Evolutionary conservation across 192 early-diverging fungal species (phyloP).

Genomic region (Rhizophagus clarus): DNA sequence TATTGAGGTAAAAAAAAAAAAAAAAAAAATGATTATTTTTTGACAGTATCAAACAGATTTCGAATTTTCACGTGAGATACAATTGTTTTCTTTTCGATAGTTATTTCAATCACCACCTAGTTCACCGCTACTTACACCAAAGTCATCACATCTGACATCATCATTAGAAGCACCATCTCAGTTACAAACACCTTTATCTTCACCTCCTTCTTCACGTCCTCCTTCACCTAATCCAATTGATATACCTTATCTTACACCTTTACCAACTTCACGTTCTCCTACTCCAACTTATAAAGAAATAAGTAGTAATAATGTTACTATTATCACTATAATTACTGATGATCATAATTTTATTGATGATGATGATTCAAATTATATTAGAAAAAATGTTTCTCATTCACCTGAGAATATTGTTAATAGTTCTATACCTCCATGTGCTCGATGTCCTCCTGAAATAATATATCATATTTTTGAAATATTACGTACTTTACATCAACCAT

Average conservation of each 20-base stretch:
- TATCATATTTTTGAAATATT: slow-evolving; percentile 27
- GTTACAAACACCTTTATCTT: slow-evolving; percentile 29
- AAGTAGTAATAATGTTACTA: not conserved
- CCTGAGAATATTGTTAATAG: slow-evolving; percentile 5
- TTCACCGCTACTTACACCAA: slow-evolving; percentile 25
- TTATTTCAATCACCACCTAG: slow-evolving; percentile 29
- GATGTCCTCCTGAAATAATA: slow-evolving; percentile 29
- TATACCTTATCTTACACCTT: slow-evolving; percentile 2
- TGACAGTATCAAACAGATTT: no score
- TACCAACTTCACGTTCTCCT: slow-evolving; percentile 20
- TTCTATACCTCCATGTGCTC: slow-evolving; percentile 26
- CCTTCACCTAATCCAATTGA: slow-evolving; percentile 19
- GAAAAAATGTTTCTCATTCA: not conserved
- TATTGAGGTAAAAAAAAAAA: slow-evolving; percentile 27
- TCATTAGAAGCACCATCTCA: slow-evolving; percentile 30
- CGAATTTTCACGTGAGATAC: no score
- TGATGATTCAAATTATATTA: not conserved
- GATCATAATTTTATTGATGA: slow-evolving; percentile 12
- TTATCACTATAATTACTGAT: slow-evolving; percentile 5
- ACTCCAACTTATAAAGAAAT: not conserved
- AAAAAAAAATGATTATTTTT: no score
- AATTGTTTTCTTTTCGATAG: not conserved
- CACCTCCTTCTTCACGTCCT: slow-evolving; percentile 25
- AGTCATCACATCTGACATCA: slow-evolving; percentile 20
- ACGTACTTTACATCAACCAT: slow-evolving; percentile 12